Conservation (phyloP, 2,329 filamentous ascomycete genomes). For the Amylocarpus encephaloides region DNA sequence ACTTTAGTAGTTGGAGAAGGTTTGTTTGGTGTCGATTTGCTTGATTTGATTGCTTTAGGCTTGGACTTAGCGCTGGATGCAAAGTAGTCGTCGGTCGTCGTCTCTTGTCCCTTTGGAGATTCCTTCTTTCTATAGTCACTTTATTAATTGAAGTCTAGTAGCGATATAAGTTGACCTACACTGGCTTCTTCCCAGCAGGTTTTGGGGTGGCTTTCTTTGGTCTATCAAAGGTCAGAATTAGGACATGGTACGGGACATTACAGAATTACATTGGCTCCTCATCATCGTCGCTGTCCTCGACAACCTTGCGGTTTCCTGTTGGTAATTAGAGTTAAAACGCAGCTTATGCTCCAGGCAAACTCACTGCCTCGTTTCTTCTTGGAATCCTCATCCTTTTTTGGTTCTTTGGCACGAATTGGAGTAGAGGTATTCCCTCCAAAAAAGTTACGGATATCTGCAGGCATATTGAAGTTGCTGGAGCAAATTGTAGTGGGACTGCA, state of each 20-base stretch:
- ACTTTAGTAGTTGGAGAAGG: slow-evolving; percentile 11
- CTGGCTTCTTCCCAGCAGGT: slow-evolving; percentile 49
- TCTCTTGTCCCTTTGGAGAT: slow-evolving; percentile 29
- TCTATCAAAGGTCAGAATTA: slow-evolving; percentile 25
- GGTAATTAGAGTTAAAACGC: slow-evolving; percentile 8
- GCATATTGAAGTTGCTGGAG: slow-evolving; percentile 48
- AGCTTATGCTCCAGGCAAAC: slow-evolving; percentile 1
- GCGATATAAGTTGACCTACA: slow-evolving; percentile 33
- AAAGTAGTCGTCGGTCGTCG: slow-evolving; percentile 32
- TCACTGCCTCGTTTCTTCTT: slow-evolving; percentile 31
- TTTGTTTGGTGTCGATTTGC: slow-evolving; percentile 23
- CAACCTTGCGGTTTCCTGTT: slow-evolving; percentile 56
- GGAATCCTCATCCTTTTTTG: slow-evolving; percentile 30
- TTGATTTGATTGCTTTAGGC: slow-evolving; percentile 13
- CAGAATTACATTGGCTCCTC: slow-evolving; percentile 45
- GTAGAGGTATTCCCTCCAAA: slow-evolving; percentile 70
- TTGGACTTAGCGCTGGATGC: slow-evolving; percentile 28
- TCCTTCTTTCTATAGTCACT: slow-evolving; percentile 27
- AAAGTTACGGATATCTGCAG: slow-evolving; percentile 83
- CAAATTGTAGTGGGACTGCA: background rate
- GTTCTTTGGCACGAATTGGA: slow-evolving; percentile 39
- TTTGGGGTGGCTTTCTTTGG: slow-evolving; percentile 44
- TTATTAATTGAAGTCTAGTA: background rate
- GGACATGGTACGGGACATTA: background rate
- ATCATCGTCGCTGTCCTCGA: slow-evolving; percentile 78